Evolutionary conservation across 2,329 filamentous ascomycete genomes (phyloP).

Genomic region (Chrysoporthe puriensis): DNA sequence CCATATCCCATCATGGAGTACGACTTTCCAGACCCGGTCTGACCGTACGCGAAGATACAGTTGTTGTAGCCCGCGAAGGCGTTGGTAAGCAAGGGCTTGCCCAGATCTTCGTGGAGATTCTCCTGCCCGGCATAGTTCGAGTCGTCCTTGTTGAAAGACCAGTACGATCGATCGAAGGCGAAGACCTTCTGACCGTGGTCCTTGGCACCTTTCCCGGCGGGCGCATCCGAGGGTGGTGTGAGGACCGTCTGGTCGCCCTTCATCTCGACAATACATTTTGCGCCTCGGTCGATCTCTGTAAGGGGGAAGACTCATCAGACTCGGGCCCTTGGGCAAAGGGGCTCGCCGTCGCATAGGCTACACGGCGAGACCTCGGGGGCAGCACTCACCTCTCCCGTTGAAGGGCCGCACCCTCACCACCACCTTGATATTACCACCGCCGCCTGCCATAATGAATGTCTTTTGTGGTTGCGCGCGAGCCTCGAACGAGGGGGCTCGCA

Average conservation of each 20-base stretch:
- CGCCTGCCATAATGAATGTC: constrained; percentile 62
- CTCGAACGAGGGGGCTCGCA: constrained; percentile 24
- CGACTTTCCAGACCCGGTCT: constrained; percentile 97
- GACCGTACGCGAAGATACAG: constrained; percentile 98
- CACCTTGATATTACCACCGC: constrained; percentile 98
- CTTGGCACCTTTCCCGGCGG: constrained; percentile 68
- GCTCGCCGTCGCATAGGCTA: neutral
- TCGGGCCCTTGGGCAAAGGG: neutral
- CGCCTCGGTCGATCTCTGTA: constrained; percentile 82
- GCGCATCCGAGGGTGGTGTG: constrained; percentile 67
- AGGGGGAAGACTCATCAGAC: constrained; percentile 10
- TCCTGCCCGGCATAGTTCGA: constrained; percentile 87
- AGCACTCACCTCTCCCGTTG: constrained; percentile 79
- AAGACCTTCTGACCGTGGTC: constrained; percentile 80
- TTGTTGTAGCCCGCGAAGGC: constrained; percentile 99
- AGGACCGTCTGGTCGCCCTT: constrained; percentile 89
- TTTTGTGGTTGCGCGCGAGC: constrained; percentile 23
- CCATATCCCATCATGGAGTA: constrained; percentile 99
- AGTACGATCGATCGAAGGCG: constrained; percentile 96
- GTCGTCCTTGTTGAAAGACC: constrained; percentile 89
- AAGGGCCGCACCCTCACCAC: constrained; percentile 96
- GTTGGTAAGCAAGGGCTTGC: constrained; percentile 91
- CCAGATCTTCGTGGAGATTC: constrained; percentile 84
- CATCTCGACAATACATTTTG: constrained; percentile 98
- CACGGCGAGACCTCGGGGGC: neutral